phyloP scores from a whole-genome alignment of 1,139 yeast species.

The Debaryomyces sp. region DNA sequence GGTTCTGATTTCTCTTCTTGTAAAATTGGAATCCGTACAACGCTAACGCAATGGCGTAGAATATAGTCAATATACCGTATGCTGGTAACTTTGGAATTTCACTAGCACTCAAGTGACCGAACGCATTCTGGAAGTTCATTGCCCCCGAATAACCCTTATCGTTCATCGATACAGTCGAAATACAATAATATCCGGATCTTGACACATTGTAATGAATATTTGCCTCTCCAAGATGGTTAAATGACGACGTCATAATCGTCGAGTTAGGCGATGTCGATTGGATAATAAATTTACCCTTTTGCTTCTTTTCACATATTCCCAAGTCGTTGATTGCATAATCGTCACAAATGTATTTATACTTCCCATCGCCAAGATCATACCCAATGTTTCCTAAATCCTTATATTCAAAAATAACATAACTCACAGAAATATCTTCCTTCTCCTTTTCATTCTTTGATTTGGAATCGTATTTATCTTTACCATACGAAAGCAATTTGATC shows the following conservation, averaged over 20 bases:
- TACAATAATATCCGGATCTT: constrained; percentile 89
- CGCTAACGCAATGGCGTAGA: constrained; percentile 79
- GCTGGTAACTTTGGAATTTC: constrained; percentile 91
- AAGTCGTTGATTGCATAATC: constrained; percentile 61
- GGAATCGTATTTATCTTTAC: constrained; percentile 36
- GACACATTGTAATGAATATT: constrained; percentile 65
- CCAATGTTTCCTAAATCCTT: constrained; percentile 77
- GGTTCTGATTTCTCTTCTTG: constrained; percentile 75
- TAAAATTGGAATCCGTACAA: constrained; percentile 84
- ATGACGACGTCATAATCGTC: constrained; percentile 57
- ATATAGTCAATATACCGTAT: constrained; percentile 82
- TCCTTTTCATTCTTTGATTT: constrained; percentile 24
- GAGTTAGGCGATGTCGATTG: constrained; percentile 47
- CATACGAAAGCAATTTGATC: constrained; percentile 43
- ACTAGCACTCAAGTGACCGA: constrained; percentile 84
- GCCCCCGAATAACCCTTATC: constrained; percentile 57
- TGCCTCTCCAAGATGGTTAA: constrained; percentile 61
- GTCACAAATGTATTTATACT: constrained; percentile 71
- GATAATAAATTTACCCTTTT: constrained; percentile 66
- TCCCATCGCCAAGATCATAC: constrained; percentile 32
- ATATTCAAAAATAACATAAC: constrained; percentile 82
- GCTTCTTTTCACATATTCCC: constrained; percentile 52
- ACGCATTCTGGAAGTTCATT: constrained; percentile 86
- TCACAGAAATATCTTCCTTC: constrained; percentile 46
- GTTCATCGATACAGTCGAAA: constrained; percentile 60